Percentiles rank a stretch among this genome's conserved stretches.
These are phyloP conservation scores for Coriaria nepalensis DNA, from an alignment of 306 rosid genomes.

Conservation along the genomic window DNA sequence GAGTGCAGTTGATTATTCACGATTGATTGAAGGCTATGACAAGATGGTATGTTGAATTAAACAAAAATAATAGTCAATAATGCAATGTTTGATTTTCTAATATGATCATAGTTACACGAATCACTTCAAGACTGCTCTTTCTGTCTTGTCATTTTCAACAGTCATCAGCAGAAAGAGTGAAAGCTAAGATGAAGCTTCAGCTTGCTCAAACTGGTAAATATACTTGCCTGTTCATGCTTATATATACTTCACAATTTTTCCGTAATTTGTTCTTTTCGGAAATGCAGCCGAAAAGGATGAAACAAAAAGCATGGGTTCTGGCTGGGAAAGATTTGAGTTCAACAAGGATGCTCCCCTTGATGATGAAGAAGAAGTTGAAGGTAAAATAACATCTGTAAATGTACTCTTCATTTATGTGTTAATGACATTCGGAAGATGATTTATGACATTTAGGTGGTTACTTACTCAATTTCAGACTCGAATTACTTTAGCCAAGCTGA, in stretches of 20 bases:
- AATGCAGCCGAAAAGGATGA: slow-evolving; percentile 55
- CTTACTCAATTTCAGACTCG: too few relatives aligned
- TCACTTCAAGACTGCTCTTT: slow-evolving; percentile 8
- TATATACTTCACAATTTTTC: too few relatives aligned
- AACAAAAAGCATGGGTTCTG: slow-evolving; percentile 49
- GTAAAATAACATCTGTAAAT: slow-evolving; percentile 17
- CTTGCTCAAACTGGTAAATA: slow-evolving; percentile 72
- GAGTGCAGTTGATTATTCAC: slow-evolving; percentile 35
- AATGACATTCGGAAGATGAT: too few relatives aligned
- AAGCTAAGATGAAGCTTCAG: slow-evolving; percentile 89
- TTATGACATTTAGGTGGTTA: too few relatives aligned
- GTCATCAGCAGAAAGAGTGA: slow-evolving; percentile 82
- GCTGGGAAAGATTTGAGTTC: slow-evolving; percentile 84
- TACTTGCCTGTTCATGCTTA: slow-evolving; percentile 1
- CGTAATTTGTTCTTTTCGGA: slow-evolving; percentile 9
- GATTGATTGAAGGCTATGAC: slow-evolving; percentile 54
- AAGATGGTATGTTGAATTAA: slow-evolving; percentile 39
- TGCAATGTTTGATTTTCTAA: not conserved
- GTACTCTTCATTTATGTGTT: too few relatives aligned
- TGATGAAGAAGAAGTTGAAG: slow-evolving; percentile 69
- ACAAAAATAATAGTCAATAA: not conserved
- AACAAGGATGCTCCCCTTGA: slow-evolving; percentile 86
- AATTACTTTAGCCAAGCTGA: too few relatives aligned
- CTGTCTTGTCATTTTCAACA: slow-evolving; percentile 26
- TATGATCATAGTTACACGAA: too few relatives aligned